A percentile compares a stretch with the other conserved stretches of the same genome.
Evolutionary conservation across 2,329 filamentous ascomycete genomes (phyloP).

Genomic region (Albifimbria verrucaria): DNA sequence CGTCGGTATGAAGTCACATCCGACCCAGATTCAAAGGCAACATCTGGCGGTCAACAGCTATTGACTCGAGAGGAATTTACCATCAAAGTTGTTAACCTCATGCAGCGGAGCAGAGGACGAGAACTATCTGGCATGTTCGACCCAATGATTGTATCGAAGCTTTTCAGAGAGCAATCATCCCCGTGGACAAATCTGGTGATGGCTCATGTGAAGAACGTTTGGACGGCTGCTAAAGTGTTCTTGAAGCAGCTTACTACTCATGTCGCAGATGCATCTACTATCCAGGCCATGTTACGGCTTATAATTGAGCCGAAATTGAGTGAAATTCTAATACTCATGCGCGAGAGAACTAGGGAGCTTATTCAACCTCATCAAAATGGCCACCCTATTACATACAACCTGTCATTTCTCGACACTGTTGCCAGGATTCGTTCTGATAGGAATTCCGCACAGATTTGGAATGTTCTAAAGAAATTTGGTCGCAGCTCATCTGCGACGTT

Average conservation of each 20-base stretch:
- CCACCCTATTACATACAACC: constrained; percentile 54
- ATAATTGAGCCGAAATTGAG: constrained; percentile 16
- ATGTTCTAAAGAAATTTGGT: constrained; percentile 5
- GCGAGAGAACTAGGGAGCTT: constrained; percentile 40
- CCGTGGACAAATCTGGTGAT: constrained; percentile 49
- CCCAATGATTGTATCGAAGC: constrained; percentile 52
- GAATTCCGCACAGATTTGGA: constrained; percentile 1
- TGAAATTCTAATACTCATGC: constrained; percentile 21
- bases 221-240: constrained; percentile 10
- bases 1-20: constrained; percentile 21
- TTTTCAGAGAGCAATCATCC: constrained; percentile 57
- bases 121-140: constrained; percentile 63
- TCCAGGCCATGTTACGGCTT: constrained; percentile 5
- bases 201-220: constrained; percentile 10
- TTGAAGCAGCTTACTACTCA: constrained; percentile 6
- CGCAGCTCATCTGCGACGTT: background rate
- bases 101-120: constrained; percentile 25
- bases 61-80: constrained; percentile 15
- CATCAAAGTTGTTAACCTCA: constrained; percentile 14
- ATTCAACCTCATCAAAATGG: constrained; percentile 37
- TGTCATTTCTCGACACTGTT: constrained; percentile 38
- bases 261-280: constrained; percentile 13
- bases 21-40: background rate
- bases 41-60: background rate
- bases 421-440: constrained; percentile 20